Conservation (phyloP, 768 basidiomycete species). For the Lactifluus subvellereus region DNA sequence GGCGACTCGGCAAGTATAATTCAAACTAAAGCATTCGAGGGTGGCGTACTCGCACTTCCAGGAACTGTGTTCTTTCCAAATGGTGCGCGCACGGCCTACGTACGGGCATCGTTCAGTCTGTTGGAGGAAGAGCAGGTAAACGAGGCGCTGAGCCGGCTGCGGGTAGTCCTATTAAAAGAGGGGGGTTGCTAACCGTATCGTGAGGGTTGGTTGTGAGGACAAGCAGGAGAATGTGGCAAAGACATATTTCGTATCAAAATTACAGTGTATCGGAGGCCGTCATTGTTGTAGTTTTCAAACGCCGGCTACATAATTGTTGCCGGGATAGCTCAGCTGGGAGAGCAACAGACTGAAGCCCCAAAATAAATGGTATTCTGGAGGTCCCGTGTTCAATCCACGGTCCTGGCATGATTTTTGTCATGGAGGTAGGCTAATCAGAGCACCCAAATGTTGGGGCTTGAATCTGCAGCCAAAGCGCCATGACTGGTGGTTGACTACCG, state of each 20-base stretch:
- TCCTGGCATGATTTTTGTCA: slow-evolving; percentile 49
- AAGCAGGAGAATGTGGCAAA: too few species aligned
- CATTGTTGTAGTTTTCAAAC: too few species aligned
- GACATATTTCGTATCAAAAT: too few species aligned
- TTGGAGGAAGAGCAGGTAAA: slow-evolving; percentile 61
- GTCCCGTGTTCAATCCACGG: slow-evolving; percentile 78
- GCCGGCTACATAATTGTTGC: neutral
- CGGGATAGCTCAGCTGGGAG: slow-evolving; percentile 32
- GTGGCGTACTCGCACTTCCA: slow-evolving; percentile 85
- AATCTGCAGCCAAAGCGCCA: neutral
- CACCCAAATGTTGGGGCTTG: too few species aligned
- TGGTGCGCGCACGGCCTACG: slow-evolving; percentile 61
- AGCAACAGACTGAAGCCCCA: slow-evolving; percentile 30
- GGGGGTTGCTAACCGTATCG: neutral
- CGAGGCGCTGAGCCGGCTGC: slow-evolving; percentile 61
- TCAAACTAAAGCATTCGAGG: slow-evolving; percentile 64
- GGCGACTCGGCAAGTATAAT: slow-evolving; percentile 58
- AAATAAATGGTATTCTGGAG: slow-evolving; percentile 43
- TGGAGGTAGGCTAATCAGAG: too few species aligned
- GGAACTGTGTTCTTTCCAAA: slow-evolving; percentile 78
- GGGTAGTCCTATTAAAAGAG: slow-evolving; percentile 27
- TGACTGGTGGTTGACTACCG: too few species aligned
- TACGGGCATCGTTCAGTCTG: slow-evolving; percentile 79
- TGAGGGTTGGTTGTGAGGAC: neutral
- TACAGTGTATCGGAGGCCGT: too few species aligned